These are phyloP conservation scores for Lathyrus tuberosus DNA, from an alignment of 306 rosid genomes.

Conservation along the genomic window DNA sequence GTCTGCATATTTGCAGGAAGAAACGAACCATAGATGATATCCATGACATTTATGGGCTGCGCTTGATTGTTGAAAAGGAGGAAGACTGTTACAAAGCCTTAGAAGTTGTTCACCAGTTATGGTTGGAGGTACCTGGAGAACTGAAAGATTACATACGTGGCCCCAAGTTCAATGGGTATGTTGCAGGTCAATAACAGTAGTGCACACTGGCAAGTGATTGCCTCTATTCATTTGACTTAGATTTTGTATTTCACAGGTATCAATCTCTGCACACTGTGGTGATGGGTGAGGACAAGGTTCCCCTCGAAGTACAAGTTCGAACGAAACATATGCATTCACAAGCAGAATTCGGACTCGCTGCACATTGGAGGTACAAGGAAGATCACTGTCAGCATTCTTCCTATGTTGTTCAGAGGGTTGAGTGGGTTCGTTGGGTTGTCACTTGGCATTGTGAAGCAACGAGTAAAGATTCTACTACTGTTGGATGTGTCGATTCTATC, in stretches of 20 bases:
- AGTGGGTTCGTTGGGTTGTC: slow-evolving; percentile 99
- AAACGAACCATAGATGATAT: slow-evolving; percentile 79
- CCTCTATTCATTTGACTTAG: slow-evolving; percentile 31
- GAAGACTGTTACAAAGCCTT: slow-evolving; percentile 88
- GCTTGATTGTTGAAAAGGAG: slow-evolving; percentile 87
- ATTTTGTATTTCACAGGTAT: slow-evolving; percentile 56
- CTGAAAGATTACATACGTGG: slow-evolving; percentile 79
- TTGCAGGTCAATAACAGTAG: not conserved
- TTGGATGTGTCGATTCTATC: slow-evolving; percentile 51
- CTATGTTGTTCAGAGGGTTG: slow-evolving; percentile 96
- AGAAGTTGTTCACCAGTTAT: slow-evolving; percentile 66
- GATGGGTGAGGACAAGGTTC: slow-evolving; percentile 71
- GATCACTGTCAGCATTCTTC: slow-evolving; percentile 87
- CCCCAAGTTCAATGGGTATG: slow-evolving; percentile 95
- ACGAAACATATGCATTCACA: slow-evolving; percentile 95
- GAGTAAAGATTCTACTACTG: slow-evolving; percentile 68
- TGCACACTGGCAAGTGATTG: slow-evolving; percentile 9
- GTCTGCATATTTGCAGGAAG: slow-evolving; percentile 62
- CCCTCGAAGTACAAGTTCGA: slow-evolving; percentile 93
- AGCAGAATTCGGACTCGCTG: slow-evolving; percentile 97
- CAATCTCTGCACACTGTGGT: slow-evolving; percentile 93
- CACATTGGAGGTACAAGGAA: slow-evolving; percentile 99
- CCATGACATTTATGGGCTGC: slow-evolving; percentile 92
- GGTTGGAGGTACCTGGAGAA: slow-evolving; percentile 89
- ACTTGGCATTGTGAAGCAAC: slow-evolving; percentile 98